Evolutionary conservation across 192 early-diverging fungal species (phyloP).

Genomic region (Coemansia erecta): DNA sequence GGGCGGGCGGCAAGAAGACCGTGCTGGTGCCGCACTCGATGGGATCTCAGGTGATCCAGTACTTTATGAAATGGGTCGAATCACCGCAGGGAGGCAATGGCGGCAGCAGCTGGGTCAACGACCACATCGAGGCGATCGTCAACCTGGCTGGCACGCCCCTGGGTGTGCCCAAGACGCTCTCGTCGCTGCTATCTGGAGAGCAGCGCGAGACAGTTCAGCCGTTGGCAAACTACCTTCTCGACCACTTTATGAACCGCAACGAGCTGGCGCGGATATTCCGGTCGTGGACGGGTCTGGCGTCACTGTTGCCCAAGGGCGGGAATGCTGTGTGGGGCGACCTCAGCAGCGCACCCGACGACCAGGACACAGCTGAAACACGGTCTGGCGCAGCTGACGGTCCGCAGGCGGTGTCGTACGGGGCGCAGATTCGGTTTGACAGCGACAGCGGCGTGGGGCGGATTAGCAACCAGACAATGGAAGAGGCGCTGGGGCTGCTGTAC

Average conservation of each 20-base stretch:
- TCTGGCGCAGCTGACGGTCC: not conserved
- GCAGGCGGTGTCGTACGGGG: conserved; percentile 50
- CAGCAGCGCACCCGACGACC: conserved; percentile 71
- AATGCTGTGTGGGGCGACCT: conserved; percentile 73
- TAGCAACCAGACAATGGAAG: conserved; percentile 50
- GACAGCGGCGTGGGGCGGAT: not conserved
- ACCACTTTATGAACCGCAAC: conserved; percentile 76
- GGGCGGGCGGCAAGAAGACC: conserved; percentile 54
- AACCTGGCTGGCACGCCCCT: conserved; percentile 85
- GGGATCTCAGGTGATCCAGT: conserved; percentile 67
- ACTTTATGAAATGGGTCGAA: conserved; percentile 89
- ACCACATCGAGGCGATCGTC: conserved; percentile 75
- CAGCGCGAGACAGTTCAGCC: conserved; percentile 80
- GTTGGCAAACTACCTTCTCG: conserved; percentile 75
- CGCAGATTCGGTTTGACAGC: conserved; percentile 55
- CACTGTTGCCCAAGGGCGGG: conserved; percentile 84
- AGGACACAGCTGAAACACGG: too few species aligned
- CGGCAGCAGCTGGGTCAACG: conserved; percentile 70
- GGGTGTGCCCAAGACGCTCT: conserved; percentile 80
- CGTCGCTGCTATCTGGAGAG: conserved; percentile 75
- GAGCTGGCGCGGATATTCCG: conserved; percentile 77
- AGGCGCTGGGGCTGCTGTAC: conserved; percentile 55
- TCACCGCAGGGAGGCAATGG: conserved; percentile 64
- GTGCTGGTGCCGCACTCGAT: conserved; percentile 56
- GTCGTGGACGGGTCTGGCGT: conserved; percentile 74